phyloP scores from a whole-genome alignment of 2,329 filamentous ascomycete genomes.

The Teratosphaeria gauchensis region DNA sequence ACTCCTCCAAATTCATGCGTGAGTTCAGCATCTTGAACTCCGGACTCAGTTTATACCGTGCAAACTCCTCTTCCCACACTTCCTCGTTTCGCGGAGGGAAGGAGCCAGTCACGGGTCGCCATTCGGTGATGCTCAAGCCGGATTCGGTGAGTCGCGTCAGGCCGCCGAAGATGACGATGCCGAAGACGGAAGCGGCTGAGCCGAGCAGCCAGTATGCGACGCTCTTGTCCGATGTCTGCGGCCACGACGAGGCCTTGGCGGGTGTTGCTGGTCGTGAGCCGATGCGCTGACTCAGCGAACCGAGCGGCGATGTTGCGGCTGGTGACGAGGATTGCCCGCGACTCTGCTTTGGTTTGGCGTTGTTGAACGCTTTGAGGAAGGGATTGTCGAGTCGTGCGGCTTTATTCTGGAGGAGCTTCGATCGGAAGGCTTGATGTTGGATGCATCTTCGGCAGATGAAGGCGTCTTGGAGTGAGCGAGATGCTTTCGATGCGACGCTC shows the following conservation, averaged over 20 bases:
- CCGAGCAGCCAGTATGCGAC: slow-evolving; percentile 90
- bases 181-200: slow-evolving; percentile 88
- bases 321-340: slow-evolving; percentile 14
- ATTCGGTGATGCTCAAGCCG: slow-evolving; percentile 96
- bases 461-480: slow-evolving; percentile 9
- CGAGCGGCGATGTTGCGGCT: slow-evolving; percentile 21
- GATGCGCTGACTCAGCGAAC: slow-evolving; percentile 22
- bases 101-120: slow-evolving; percentile 90
- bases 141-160: slow-evolving; percentile 92
- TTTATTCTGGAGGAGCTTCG: neutral
- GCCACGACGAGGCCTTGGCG: slow-evolving; percentile 13
- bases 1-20: slow-evolving; percentile 84
- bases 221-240: slow-evolving; percentile 50
- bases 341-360: neutral
- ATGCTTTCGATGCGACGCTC: slow-evolving; percentile 11
- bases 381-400: slow-evolving; percentile 23
- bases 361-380: slow-evolving; percentile 26
- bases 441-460: slow-evolving; percentile 26
- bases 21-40: slow-evolving; percentile 90
- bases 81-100: slow-evolving; percentile 67
- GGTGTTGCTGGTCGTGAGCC: slow-evolving; percentile 1
- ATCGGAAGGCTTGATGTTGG: slow-evolving; percentile 15
- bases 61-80: slow-evolving; percentile 89
- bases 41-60: slow-evolving; percentile 82
- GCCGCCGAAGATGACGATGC: slow-evolving; percentile 91